Base-by-base conservation (phyloP, 306 rosid species). In the Lathyrus oleraceus region DNA sequence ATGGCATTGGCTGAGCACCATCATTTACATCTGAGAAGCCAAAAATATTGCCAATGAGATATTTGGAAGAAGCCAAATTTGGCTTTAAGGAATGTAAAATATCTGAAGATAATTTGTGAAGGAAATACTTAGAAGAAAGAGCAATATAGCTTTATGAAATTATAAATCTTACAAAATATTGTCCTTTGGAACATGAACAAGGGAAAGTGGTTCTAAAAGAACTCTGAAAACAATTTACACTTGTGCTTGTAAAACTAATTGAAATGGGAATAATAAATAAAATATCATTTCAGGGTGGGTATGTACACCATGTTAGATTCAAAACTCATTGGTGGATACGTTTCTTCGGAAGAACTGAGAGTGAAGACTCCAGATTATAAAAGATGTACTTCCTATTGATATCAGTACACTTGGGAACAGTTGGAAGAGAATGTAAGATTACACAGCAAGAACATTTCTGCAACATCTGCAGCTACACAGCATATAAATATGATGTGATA, bases 61-160 rank as follows among this genome's bases (percentile, higher is more conserved):
- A 8, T 72, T 82, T 74, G 3, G 92, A 82, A 61, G 75, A 66
- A 44, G 74, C 73, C 74, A 78, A 44, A 77, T 88, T 88, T 43
- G 95, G 85, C 82, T 75, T 81, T 47, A 82, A 54, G 49, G 84
- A 87, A 81, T 78, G 67, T 62, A 89, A 87, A 56, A 85, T 73
- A 87, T 89, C 96, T 92, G 86, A 68, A 51, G 56, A 81, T 67
- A 70, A 71, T 63, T 30, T 19, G 74, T 86, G 57, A 92, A 89
- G 89, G 84, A 73, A 78, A 43, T 58, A 23, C 67, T 59, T 64
- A 20, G 54, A 43, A 48, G 48, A 23, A 61, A 43, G 12, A 36
- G 61, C 51, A 63, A 25, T 19, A 70, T 30, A 43, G 28, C 57
- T 48, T 20, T 35, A 59, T 69, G 43, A 43, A 60, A 68, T 39